phyloP scores from a whole-genome alignment of 2,329 filamentous ascomycete species.

The Microcyclosporella mali region DNA sequence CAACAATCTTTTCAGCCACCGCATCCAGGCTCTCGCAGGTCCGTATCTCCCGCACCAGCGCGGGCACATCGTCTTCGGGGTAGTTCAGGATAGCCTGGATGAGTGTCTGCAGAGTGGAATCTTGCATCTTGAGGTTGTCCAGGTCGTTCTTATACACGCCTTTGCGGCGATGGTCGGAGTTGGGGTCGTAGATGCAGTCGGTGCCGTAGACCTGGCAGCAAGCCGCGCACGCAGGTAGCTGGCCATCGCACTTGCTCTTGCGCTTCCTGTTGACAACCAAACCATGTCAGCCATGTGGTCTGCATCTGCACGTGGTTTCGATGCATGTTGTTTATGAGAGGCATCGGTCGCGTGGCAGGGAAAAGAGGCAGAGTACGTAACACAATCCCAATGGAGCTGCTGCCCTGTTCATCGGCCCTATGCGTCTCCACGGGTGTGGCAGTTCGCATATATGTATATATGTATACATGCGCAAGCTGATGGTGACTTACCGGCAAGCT shows the following conservation, averaged over 20 bases:
- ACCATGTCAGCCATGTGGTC: constrained; percentile 7
- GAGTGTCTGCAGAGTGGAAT: constrained; percentile 83
- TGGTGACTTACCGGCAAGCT: constrained; percentile 24
- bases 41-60: constrained; percentile 77
- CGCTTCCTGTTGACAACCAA: constrained; percentile 24
- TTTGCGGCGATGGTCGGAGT: constrained; percentile 91
- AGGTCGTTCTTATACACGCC: constrained; percentile 94
- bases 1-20: constrained; percentile 54
- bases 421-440: neutral
- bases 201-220: constrained; percentile 90
- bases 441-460: too few species aligned
- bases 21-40: constrained; percentile 70
- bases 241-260: constrained; percentile 68
- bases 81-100: constrained; percentile 90
- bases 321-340: neutral
- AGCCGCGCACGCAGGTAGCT: constrained; percentile 85
- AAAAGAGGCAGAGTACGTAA: too few species aligned
- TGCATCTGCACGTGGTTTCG: too few species aligned
- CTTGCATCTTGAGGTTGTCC: constrained; percentile 78
- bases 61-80: constrained; percentile 75
- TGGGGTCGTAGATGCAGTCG: constrained; percentile 89
- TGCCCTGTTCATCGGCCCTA: too few species aligned
- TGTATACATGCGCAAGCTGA: too few species aligned
- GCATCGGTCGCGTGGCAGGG: neutral
- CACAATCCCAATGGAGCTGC: too few species aligned